A percentile compares a stretch with the other conserved stretches of the same genome.
phyloP scores from a whole-genome alignment of 2,329 filamentous ascomycete genomes.

The Cladosporium sphaerospermum region DNA sequence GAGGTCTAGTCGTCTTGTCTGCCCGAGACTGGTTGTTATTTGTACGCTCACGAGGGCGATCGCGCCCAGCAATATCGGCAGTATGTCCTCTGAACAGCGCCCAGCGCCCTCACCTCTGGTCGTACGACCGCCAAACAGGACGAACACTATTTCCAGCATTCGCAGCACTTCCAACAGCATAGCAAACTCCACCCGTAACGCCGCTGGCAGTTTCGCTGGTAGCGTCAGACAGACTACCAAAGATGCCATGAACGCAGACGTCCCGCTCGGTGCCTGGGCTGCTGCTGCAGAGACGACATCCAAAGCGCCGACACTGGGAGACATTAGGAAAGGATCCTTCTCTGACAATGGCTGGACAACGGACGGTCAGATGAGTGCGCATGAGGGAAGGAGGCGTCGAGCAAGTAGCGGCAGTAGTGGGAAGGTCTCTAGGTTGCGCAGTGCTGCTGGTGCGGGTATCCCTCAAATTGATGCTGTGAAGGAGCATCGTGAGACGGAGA shows the following conservation, averaged over 20 bases:
- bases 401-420: conserved; percentile 16
- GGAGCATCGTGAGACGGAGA: conserved; percentile 12
- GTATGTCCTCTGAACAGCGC: conserved; percentile 1
- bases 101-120: conserved; percentile 1
- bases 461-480: conserved; percentile 8
- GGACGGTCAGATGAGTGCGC: conserved; percentile 11
- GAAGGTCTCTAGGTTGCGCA: conserved; percentile 1
- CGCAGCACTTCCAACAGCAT: neutral
- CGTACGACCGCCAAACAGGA: neutral
- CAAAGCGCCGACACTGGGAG: conserved; percentile 37
- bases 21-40: neutral
- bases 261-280: conserved; percentile 40
- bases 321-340: conserved; percentile 33
- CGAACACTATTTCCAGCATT: conserved; percentile 6
- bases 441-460: conserved; percentile 2
- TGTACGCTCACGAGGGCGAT: neutral
- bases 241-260: conserved; percentile 16
- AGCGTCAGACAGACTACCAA: conserved; percentile 6
- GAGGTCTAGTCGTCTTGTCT: neutral
- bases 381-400: conserved; percentile 12
- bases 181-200: neutral
- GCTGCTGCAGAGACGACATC: conserved; percentile 37
- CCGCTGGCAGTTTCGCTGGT: conserved; percentile 5
- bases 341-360: conserved; percentile 15
- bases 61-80: neutral